phyloP scores from a whole-genome alignment of 2,329 filamentous ascomycete genomes.

The Trichoderma asperellum region DNA sequence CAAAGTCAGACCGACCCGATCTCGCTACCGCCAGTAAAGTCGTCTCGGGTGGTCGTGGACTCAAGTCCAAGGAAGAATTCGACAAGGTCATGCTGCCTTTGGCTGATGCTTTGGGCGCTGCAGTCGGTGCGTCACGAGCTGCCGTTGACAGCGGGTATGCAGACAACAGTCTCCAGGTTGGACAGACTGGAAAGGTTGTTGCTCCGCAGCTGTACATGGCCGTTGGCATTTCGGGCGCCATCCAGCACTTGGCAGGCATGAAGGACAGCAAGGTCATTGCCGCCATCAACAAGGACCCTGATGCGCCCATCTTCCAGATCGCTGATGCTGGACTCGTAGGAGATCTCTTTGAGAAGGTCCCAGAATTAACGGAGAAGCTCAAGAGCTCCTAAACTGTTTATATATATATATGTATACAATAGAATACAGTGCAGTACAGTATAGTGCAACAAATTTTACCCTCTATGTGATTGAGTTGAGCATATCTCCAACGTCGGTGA shows the following conservation, averaged over 20 bases:
- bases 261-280: constrained; percentile 99
- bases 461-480: constrained; percentile 52
- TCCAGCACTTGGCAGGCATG: constrained; percentile 98
- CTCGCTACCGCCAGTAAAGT: constrained; percentile 86
- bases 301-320: constrained; percentile 97
- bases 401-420: constrained; percentile 30
- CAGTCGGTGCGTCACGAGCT: constrained; percentile 90
- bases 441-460: not conserved
- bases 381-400: constrained; percentile 56
- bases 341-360: constrained; percentile 93
- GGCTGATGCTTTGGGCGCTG: constrained; percentile 90
- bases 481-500: constrained; percentile 62
- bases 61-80: constrained; percentile 98
- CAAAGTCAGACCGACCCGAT: constrained; percentile 92
- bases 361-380: constrained; percentile 93
- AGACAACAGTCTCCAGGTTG: constrained; percentile 97
- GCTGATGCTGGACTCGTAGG: constrained; percentile 95
- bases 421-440: constrained; percentile 8
- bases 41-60: constrained; percentile 88
- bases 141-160: constrained; percentile 97
- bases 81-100: constrained; percentile 90
- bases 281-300: constrained; percentile 95
- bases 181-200: constrained; percentile 98
- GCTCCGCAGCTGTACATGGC: constrained; percentile 94
- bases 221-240: constrained; percentile 94